A percentile compares a stretch with the other conserved stretches of the same genome.
Conservation (phyloP, 164 flowering plant species). For the Vitis rupestris region DNA sequence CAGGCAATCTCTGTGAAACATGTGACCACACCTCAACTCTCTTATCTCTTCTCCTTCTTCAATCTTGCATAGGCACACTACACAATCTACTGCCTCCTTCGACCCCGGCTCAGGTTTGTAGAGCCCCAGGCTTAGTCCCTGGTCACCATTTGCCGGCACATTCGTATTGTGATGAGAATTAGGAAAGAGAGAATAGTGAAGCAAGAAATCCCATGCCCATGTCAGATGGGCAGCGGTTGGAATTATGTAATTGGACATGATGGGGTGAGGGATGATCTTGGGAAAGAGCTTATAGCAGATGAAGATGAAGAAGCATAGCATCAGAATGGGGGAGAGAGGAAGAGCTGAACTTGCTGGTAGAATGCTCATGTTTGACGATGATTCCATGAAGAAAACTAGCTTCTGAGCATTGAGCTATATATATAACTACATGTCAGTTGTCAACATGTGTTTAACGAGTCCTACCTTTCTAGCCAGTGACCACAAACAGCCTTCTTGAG, state of each 20-base stretch:
- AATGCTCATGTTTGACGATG: no score
- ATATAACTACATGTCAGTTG: no score
- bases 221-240: slow-evolving; percentile 3
- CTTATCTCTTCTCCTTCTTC: slow-evolving; percentile 34
- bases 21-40: slow-evolving; percentile 34
- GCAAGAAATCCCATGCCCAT: slow-evolving; percentile 17
- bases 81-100: slow-evolving; percentile 13
- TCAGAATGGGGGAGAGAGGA: no score
- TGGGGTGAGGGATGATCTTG: neutral
- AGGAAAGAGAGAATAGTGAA: neutral
- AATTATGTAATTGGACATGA: neutral
- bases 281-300: no score
- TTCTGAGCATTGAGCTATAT: no score
- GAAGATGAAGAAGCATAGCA: no score
- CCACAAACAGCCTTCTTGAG: no score
- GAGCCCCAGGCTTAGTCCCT: neutral
- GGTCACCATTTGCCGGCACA: neutral
- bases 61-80: slow-evolving; percentile 31
- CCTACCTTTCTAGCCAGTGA: no score
- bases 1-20: slow-evolving; percentile 37
- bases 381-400: no score
- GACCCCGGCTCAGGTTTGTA: neutral
- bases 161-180: neutral
- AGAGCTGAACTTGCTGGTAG: no score
- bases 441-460: no score